Conservation (phyloP, 306 rosid genomes). For the Vigna hirtella region DNA sequence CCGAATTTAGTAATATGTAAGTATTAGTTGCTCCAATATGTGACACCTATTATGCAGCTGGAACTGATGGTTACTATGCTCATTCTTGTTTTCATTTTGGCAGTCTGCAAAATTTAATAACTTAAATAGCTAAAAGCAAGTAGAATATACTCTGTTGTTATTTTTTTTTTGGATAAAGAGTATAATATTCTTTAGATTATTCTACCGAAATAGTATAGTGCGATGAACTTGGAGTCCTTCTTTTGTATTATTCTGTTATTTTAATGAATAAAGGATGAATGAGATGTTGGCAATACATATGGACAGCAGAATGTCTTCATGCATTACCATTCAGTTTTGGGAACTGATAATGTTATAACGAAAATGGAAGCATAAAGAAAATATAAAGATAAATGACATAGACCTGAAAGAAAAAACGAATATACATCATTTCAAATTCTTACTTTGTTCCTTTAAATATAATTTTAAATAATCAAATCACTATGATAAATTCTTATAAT, state of each 20-base stretch:
- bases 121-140: not conserved
- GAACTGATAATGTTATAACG: too few species aligned
- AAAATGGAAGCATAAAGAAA: too few species aligned
- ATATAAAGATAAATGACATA: too few species aligned
- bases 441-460: too few species aligned
- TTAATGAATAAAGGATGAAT: not conserved
- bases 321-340: not conserved
- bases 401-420: too few species aligned
- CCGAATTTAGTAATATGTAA: not conserved
- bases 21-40: conserved; percentile 6
- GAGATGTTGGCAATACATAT: not conserved
- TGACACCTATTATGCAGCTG: not conserved
- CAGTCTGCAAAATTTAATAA: not conserved
- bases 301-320: not conserved
- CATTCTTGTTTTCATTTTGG: not conserved
- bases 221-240: not conserved
- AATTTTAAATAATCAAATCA: too few species aligned
- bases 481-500: too few species aligned
- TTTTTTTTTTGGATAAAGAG: not conserved
- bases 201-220: not conserved
- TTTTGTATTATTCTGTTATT: not conserved
- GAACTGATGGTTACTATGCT: conserved; percentile 27
- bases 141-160: not conserved
- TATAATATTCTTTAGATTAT: not conserved
- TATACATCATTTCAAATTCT: too few species aligned